Evolutionary conservation across 2,329 filamentous ascomycete species (phyloP), one percentile per base, ranked within the genome.

Genomic region (Scedosporium dehoogii): DNA sequence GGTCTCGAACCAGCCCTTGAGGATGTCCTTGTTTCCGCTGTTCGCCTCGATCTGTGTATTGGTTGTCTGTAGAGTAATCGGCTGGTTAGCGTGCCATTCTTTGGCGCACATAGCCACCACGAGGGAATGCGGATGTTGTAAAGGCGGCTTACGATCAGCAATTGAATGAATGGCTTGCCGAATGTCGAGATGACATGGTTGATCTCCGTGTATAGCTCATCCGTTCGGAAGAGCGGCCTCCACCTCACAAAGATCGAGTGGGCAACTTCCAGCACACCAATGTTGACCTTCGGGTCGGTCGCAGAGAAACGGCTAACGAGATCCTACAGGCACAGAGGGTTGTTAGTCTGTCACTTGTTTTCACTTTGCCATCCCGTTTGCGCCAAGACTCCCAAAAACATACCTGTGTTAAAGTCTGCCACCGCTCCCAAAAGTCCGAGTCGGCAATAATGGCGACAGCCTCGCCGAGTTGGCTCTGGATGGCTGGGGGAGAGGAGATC

Each of bases 231-330:
- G 48, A 99, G 81, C 7, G 94, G 96, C 67, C 94, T 85, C 94
- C 94, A 99, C 73, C 94, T 83, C 73, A 89, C 90, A 78, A 97
- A 99, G 69, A 99, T 97, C 58, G 94, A 97, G 76, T 99, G 94
- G 68, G 96, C 96, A 55, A 99, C 94, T 76, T 96, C 92, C 64
- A 99, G 81, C 18, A 99, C 94, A 67, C 94, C 96, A 69, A 92
- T 91, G 75, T 97, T 99, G 73, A 92, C 82, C 67, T 88, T 87
- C 64, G 88, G 85, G 73, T 97, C 90, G 68, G 89, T 86, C 12
- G 88, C 81, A 3, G 91, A 93, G 66, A 99, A 84, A 58, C 92
- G 87, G 58, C 88, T 90, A 68, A 96, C 92, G 64, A 99, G 86
- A 74, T 99, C 92, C 83, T 90, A 65, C 18, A 23, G 9, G 3